Conservation (phyloP, 352 stramenopile genomes). For the Pythium rishiriense region DNA sequence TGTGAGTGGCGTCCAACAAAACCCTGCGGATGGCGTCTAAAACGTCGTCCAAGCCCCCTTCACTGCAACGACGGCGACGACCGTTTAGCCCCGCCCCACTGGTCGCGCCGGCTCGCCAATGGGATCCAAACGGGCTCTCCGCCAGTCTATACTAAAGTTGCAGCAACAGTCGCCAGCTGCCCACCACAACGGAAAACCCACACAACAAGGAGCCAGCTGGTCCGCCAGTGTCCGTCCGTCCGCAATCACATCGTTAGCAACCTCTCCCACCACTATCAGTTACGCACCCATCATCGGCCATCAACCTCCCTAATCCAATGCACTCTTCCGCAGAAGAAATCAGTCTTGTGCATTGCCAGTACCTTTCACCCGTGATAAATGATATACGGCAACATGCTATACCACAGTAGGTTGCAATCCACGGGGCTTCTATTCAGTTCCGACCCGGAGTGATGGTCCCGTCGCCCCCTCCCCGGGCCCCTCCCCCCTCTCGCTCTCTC, state of each 20-base stretch:
- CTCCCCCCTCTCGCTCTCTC: conserved; percentile 20
- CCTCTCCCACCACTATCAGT: neutral
- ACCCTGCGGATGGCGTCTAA: too few species aligned
- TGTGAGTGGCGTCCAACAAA: too few species aligned
- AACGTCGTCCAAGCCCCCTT: too few species aligned
- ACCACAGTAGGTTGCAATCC: conserved; percentile 7
- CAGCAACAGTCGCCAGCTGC: too few species aligned
- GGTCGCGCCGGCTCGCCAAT: too few species aligned
- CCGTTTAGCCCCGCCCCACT: too few species aligned
- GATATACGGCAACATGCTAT: conserved; percentile 4
- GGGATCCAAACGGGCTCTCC: neutral
- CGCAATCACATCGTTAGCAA: conserved; percentile 17
- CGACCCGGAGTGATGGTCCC: conserved; percentile 23
- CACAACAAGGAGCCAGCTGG: conserved; percentile 13
- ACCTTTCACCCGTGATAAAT: too few species aligned
- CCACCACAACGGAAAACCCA: too few species aligned
- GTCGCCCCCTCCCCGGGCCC: neutral
- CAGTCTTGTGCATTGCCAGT: too few species aligned
- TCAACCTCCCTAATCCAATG: neutral
- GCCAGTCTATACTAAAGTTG: too few species aligned
- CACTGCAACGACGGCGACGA: too few species aligned
- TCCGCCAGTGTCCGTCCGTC: neutral
- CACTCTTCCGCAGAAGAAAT: neutral
- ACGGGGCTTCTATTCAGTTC: conserved; percentile 27
- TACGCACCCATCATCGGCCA: neutral